Conservation (phyloP, 164 flowering plant genomes). For the Vitis riparia region DNA sequence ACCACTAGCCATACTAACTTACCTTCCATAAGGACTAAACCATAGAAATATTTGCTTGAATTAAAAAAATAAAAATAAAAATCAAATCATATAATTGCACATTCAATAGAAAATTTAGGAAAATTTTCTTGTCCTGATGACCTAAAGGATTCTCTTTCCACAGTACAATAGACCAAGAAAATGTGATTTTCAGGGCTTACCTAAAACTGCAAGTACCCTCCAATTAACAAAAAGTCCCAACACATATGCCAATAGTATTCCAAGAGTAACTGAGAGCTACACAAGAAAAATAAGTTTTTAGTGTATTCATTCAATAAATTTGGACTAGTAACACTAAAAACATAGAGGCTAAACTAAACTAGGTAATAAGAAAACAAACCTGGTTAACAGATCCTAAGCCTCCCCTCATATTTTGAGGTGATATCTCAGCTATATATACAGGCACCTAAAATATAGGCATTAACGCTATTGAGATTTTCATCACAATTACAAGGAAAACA, state of each 20-base stretch:
- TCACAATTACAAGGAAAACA: background rate
- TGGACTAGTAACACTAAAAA: background rate
- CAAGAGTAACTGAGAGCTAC: slow-evolving; percentile 60
- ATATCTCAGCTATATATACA: slow-evolving; percentile 60
- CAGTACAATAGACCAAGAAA: too few species aligned
- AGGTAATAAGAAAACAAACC: slow-evolving; percentile 20
- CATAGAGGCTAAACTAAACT: background rate
- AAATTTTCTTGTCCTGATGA: background rate
- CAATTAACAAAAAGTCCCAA: slow-evolving; percentile 51
- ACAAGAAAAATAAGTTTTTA: background rate
- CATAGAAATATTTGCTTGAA: too few species aligned
- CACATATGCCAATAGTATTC: slow-evolving; percentile 53
- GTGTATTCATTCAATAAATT: background rate
- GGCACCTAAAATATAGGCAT: slow-evolving; percentile 39
- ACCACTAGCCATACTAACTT: too few species aligned
- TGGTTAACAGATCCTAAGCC: slow-evolving; percentile 55
- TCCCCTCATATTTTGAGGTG: slow-evolving; percentile 59
- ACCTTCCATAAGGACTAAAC: too few species aligned
- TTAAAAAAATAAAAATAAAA: too few species aligned
- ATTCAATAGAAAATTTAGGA: too few species aligned
- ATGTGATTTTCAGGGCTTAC: slow-evolving; percentile 20
- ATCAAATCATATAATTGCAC: too few species aligned
- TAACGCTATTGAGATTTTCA: background rate
- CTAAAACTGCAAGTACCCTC: slow-evolving; percentile 61
- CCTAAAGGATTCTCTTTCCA: background rate